phyloP scores from a whole-genome alignment of 192 early-diverging fungal genomes.

The Fimicolochytrium jonesii region DNA sequence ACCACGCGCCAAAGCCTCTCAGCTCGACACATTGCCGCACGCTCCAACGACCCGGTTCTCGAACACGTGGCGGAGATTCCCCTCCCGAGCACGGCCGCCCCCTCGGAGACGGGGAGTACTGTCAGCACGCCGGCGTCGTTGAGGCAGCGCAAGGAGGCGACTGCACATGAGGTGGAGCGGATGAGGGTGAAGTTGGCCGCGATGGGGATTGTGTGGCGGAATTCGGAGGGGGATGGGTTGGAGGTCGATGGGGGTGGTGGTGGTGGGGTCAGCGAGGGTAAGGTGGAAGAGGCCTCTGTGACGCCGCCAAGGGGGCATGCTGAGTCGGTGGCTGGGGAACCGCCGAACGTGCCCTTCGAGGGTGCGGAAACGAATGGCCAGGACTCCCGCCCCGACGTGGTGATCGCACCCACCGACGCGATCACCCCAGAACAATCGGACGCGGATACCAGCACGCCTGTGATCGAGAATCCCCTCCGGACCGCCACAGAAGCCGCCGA shows the following conservation, averaged over 20 bases:
- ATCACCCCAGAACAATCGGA: not conserved
- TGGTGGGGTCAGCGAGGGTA: not conserved
- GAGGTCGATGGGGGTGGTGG: not conserved
- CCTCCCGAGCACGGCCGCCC: no score
- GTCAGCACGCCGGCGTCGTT: slow-evolving; percentile 1
- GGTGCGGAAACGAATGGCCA: not conserved
- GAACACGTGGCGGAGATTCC: no score
- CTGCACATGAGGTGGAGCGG: slow-evolving; percentile 16
- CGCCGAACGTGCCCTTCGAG: not conserved
- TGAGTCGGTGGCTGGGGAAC: not conserved
- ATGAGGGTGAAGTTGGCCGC: slow-evolving; percentile 4
- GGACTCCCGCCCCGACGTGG: not conserved
- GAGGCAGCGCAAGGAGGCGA: slow-evolving; percentile 13
- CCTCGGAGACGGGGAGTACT: no score
- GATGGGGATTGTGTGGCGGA: slow-evolving; percentile 19
- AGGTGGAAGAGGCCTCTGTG: not conserved
- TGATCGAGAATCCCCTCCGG: not conserved
- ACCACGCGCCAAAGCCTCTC: slow-evolving; percentile 34
- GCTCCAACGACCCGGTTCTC: slow-evolving; percentile 1
- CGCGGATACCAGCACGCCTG: not conserved
- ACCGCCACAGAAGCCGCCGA: not conserved
- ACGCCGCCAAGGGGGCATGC: not conserved
- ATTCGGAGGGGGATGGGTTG: not conserved
- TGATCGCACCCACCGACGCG: not conserved
- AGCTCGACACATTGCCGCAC: slow-evolving; percentile 24